Evolutionary conservation across 176 grass and related monocot species (phyloP).

Genomic region (Lolium perenne): DNA sequence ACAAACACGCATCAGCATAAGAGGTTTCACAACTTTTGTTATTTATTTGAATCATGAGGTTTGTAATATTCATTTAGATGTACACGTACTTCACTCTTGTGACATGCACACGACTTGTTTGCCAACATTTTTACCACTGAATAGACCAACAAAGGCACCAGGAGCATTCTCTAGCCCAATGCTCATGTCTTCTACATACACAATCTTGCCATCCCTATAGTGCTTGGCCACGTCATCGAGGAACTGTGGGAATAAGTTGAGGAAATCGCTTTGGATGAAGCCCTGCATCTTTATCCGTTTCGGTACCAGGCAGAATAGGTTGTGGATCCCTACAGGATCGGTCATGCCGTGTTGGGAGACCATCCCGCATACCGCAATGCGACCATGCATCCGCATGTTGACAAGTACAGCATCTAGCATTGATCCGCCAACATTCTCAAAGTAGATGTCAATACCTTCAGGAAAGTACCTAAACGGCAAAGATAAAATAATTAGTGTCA

Average conservation of each 20-base stretch:
- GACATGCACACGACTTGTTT: slow-evolving; percentile 70
- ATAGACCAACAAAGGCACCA: slow-evolving; percentile 75
- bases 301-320: slow-evolving; percentile 51
- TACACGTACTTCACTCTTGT: slow-evolving; percentile 31
- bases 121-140: slow-evolving; percentile 79
- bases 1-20: no score
- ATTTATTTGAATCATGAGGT: neutral
- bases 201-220: slow-evolving; percentile 69
- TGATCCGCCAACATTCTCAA: slow-evolving; percentile 64
- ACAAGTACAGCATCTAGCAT: slow-evolving; percentile 70
- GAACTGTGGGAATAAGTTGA: slow-evolving; percentile 69
- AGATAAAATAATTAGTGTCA: neutral
- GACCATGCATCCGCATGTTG: slow-evolving; percentile 65
- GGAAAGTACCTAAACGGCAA: slow-evolving; percentile 57
- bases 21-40: neutral
- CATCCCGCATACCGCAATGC: slow-evolving; percentile 69
- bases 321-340: slow-evolving; percentile 53
- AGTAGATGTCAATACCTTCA: slow-evolving; percentile 76
- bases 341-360: slow-evolving; percentile 59
- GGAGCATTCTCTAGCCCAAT: slow-evolving; percentile 70
- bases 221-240: slow-evolving; percentile 49
- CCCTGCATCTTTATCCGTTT: slow-evolving; percentile 61
- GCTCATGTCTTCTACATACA: slow-evolving; percentile 73
- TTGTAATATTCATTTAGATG: neutral
- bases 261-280: slow-evolving; percentile 74